Evolutionary conservation across 768 basidiomycete genomes (phyloP), one percentile per base, ranked within the genome.

Genomic region (Boletus rex-veris): DNA sequence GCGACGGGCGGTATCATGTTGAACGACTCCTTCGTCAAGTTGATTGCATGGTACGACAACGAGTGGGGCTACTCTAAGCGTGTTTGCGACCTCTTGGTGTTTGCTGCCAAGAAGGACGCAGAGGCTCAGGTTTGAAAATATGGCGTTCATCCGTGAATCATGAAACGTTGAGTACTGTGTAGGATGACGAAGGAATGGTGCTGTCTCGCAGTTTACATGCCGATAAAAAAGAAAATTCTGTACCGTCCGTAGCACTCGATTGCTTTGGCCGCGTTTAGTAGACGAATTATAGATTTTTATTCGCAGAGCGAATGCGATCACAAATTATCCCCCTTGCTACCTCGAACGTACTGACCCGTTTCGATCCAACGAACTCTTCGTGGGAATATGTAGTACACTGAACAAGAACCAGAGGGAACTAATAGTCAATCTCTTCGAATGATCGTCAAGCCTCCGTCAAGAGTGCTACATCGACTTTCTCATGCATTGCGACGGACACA

Each of bases 21-120:
- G 70, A 97, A 89, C 85, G 66, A 76, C 58, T 86, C 86, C 76
- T 98, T 98, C 66, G 90, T 98, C 80, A 98, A 98, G 84, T 84
- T 97, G 66, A 86, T 98, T 70, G 71, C 90, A 40, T 97, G 95
- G 93, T 95, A 92, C 79, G 90, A 92, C 75, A 93, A 92, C 74
- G 90, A 93, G 75, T 92, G 86, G 87, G 88, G 92, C 18, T 98
- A 97, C 85, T 95, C 92, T 43, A 84, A 77, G 71, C 87, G 94
- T 70, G 94, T 96, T 50, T 85, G 86, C 75, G 96, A 98, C 72
- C 81, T 98, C 52, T 75, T 98, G 70, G 76, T 83, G 59, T 92
- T 73, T 75, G 86, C 83, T 57, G 91, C 94, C 57, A 79, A 81
- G 76, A 80, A 83, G 73, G 95, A 97, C 60, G 70, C 67, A 11